These are phyloP conservation scores for Clonostachys rhizophaga DNA, from an alignment of 2,329 filamentous ascomycete genomes.

Conservation along the genomic window DNA sequence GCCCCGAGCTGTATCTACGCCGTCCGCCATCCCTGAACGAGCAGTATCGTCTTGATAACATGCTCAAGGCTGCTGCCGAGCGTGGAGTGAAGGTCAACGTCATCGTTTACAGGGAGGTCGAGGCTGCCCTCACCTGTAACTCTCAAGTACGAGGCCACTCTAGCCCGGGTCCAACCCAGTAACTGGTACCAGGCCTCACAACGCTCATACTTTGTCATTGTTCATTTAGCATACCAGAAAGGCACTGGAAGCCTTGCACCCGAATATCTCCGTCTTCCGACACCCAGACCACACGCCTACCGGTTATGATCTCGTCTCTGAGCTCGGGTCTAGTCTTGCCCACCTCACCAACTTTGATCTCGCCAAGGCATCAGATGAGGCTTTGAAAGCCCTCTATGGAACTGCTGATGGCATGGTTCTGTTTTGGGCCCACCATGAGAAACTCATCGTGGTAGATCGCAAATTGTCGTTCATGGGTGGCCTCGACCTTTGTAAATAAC, in stretches of 20 bases:
- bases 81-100: slow-evolving; percentile 80
- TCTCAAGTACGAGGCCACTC: slow-evolving; percentile 32
- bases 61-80: slow-evolving; percentile 78
- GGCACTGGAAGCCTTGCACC: slow-evolving; percentile 69
- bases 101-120: slow-evolving; percentile 90
- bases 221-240: slow-evolving; percentile 67
- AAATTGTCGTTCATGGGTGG: slow-evolving; percentile 85
- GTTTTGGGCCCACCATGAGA: slow-evolving; percentile 94
- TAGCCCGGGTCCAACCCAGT: background rate
- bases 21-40: slow-evolving; percentile 78
- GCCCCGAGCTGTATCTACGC: slow-evolving; percentile 81
- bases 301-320: slow-evolving; percentile 59
- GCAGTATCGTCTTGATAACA: slow-evolving; percentile 75
- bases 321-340: slow-evolving; percentile 60
- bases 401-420: slow-evolving; percentile 76
- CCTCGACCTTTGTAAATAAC: slow-evolving; percentile 65
- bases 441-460: slow-evolving; percentile 80
- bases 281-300: slow-evolving; percentile 86
- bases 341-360: slow-evolving; percentile 46
- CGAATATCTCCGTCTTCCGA: slow-evolving; percentile 83
- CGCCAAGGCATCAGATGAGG: slow-evolving; percentile 65
- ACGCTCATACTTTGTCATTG: slow-evolving; percentile 13
- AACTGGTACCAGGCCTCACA: background rate
- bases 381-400: slow-evolving; percentile 76
- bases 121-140: slow-evolving; percentile 66